These are phyloP conservation scores for Stagonosporopsis cucurbitacearum DNA, from an alignment of 2,329 filamentous ascomycete species.

Conservation along the genomic window DNA sequence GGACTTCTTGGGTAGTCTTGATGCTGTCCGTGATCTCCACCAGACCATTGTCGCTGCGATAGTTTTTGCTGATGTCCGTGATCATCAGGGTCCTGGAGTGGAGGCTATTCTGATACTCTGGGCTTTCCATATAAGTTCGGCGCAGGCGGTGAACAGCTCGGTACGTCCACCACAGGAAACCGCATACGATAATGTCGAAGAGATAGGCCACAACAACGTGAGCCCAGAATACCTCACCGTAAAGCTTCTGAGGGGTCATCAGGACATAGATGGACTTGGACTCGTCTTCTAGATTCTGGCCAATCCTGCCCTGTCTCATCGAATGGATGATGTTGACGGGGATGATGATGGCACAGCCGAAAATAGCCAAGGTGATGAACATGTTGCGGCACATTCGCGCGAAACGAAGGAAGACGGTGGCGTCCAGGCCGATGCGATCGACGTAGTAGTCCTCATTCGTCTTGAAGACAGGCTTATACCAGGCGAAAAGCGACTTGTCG, in stretches of 20 bases:
- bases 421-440: constrained; percentile 87
- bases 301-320: constrained; percentile 21
- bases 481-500: constrained; percentile 85
- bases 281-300: constrained; percentile 11
- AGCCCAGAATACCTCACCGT: constrained; percentile 60
- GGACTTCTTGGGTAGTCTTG: constrained; percentile 78
- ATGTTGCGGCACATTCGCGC: constrained; percentile 91
- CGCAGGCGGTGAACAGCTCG: constrained; percentile 72
- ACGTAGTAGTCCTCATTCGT: constrained; percentile 80
- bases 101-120: constrained; percentile 86
- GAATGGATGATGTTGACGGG: constrained; percentile 71
- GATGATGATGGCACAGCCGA: constrained; percentile 79
- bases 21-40: constrained; percentile 81
- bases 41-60: constrained; percentile 84
- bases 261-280: constrained; percentile 29
- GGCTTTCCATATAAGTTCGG: constrained; percentile 79
- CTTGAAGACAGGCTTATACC: constrained; percentile 78
- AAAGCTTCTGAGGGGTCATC: constrained; percentile 57
- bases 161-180: constrained; percentile 92
- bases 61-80: constrained; percentile 81
- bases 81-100: constrained; percentile 75
- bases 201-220: constrained; percentile 66
- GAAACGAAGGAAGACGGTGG: constrained; percentile 87
- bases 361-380: constrained; percentile 73
- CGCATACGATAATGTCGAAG: constrained; percentile 76